phyloP scores from a whole-genome alignment of 2,329 filamentous ascomycete species.

The Penicillium expansum region DNA sequence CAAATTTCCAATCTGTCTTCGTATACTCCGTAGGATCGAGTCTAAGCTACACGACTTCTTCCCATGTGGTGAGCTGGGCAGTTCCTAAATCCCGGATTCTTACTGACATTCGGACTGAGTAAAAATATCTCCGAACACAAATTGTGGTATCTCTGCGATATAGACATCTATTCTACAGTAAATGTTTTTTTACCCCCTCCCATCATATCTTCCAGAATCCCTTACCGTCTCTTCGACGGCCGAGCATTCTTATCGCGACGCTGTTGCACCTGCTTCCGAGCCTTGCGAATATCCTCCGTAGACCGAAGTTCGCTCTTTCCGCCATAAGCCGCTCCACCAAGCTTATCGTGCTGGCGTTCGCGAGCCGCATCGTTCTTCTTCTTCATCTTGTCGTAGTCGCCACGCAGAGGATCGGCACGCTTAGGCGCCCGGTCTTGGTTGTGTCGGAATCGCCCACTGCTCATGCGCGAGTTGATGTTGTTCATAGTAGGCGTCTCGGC shows the following conservation, averaged over 20 bases:
- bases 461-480: conserved; percentile 21
- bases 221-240: conserved; percentile 57
- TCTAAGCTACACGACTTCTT: background rate
- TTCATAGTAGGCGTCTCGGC: conserved; percentile 56
- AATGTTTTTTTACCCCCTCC: background rate
- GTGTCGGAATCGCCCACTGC: conserved; percentile 71
- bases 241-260: conserved; percentile 84
- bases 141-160: conserved; percentile 19
- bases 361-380: conserved; percentile 83
- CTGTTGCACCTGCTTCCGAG: conserved; percentile 72
- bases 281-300: conserved; percentile 80
- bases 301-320: conserved; percentile 80
- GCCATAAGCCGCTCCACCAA: conserved; percentile 47
- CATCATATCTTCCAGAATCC: background rate
- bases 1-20: background rate
- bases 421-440: conserved; percentile 86
- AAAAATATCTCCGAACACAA: conserved; percentile 1
- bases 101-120: background rate
- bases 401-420: conserved; percentile 84
- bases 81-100: conserved; percentile 5
- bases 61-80: conserved; percentile 6
- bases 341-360: conserved; percentile 55
- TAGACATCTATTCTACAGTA: conserved; percentile 15
- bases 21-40: background rate
- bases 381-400: conserved; percentile 87